phyloP scores from a whole-genome alignment of 1,284 basidiomycete genomes.

The Omphalotus olearius region DNA sequence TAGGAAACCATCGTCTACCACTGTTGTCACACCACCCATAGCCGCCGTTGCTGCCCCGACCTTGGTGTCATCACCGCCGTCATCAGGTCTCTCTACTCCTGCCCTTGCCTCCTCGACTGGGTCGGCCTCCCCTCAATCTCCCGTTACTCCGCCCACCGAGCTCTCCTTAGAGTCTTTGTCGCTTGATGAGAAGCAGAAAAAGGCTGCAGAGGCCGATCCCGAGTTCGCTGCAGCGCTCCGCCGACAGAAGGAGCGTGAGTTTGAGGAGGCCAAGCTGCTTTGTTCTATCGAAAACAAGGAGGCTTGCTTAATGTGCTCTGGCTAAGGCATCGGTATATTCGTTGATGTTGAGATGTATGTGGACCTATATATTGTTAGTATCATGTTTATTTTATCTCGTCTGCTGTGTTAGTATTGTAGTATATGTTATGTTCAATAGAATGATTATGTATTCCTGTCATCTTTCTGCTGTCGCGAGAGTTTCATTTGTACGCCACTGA shows the following conservation, averaged over 20 bases:
- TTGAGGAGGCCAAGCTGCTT: constrained; percentile 75
- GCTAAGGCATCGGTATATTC: constrained; percentile 31
- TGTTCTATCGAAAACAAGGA: constrained; percentile 91
- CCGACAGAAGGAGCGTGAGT: constrained; percentile 69
- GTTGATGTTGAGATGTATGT: no score
- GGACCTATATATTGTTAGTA: no score
- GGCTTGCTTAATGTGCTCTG: constrained; percentile 83
- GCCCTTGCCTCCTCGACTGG: constrained; percentile 5
- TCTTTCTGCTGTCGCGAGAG: no score
- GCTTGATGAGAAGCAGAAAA: constrained; percentile 43
- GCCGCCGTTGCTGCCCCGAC: constrained; percentile 9
- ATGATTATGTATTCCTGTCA: no score
- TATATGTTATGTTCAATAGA: no score
- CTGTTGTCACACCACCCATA: no score
- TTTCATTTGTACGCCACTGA: no score
- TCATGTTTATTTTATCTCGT: no score
- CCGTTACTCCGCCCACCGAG: constrained; percentile 13
- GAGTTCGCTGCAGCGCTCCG: constrained; percentile 81
- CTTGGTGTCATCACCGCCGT: background rate
- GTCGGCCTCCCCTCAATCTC: background rate
- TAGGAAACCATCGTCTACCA: constrained; percentile 9
- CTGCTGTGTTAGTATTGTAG: no score
- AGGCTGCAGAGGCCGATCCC: constrained; percentile 61
- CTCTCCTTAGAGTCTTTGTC: constrained; percentile 21
- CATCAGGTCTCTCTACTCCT: constrained; percentile 12